These are phyloP conservation scores for Globisporangium megalacanthum DNA, from an alignment of 352 stramenopile genomes.

Conservation along the genomic window DNA sequence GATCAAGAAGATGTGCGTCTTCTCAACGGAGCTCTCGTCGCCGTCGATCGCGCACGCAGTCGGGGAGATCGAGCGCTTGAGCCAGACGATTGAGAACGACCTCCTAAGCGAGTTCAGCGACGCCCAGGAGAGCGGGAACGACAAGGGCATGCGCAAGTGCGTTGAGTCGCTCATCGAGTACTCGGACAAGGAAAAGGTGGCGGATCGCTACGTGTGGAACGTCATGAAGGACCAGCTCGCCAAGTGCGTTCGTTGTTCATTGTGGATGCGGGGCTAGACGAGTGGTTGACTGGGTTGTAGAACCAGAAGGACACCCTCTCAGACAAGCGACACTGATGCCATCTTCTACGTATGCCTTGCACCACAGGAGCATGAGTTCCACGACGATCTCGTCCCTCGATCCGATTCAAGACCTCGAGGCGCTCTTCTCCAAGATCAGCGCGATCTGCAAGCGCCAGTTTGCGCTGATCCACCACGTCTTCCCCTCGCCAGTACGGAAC, in stretches of 20 bases:
- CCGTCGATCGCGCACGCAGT: slow-evolving; percentile 50
- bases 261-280: background rate
- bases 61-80: slow-evolving; percentile 65
- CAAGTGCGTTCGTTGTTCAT: slow-evolving; percentile 24
- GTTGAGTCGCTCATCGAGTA: slow-evolving; percentile 73
- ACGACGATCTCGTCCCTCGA: slow-evolving; percentile 28
- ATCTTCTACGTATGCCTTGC: background rate
- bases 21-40: slow-evolving; percentile 66
- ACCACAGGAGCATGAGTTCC: slow-evolving; percentile 16
- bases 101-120: slow-evolving; percentile 69
- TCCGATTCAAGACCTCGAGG: slow-evolving; percentile 60
- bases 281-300: background rate
- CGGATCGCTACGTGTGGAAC: slow-evolving; percentile 82
- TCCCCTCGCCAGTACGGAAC: slow-evolving; percentile 32
- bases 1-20: slow-evolving; percentile 69
- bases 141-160: slow-evolving; percentile 47
- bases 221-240: slow-evolving; percentile 69
- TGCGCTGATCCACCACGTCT: slow-evolving; percentile 51
- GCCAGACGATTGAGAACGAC: slow-evolving; percentile 69
- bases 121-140: slow-evolving; percentile 52
- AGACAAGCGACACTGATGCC: background rate
- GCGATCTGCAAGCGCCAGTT: slow-evolving; percentile 72
- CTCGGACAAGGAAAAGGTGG: slow-evolving; percentile 79
- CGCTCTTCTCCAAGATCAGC: slow-evolving; percentile 49
- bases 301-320: background rate